Base-by-base conservation (phyloP, 73 alveolate species). In the Tetrahymena borealis region DNA sequence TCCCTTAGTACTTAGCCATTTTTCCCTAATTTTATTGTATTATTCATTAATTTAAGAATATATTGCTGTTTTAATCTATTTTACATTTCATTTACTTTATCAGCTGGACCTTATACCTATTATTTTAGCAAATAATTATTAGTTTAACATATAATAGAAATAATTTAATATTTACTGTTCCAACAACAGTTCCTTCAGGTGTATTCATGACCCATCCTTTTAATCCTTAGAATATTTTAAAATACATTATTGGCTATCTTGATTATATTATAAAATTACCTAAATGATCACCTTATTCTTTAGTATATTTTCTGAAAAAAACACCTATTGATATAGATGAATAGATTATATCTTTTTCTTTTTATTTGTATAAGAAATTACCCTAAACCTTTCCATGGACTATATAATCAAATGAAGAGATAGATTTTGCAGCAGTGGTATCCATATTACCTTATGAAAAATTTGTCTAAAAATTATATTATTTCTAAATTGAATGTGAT, bases 141-240 rank as follows among this genome's bases (percentile, higher is more conserved):
- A 13, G 5, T 60, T 15, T 20, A 60, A 24, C 28, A 24, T 9
- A 7, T 3, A 35, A n/a, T 24, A 20, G 28, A 24, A 60, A 60
- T 9, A 60, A 0, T 18, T 10, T 20, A 39, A 39, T 39, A 39
- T 39, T n/a, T 60, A 60, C 85, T 18, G 38, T 35, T 60, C 85
- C 85, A 15, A 60, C 85, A 5, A 60, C 85, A 20, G 85, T 60
- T 18, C 31, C 31, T n/a, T 60, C 20, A 24, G 85, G 85, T 3
- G 85, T 60, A 60, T 60, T 60, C 85, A 60, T 60, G 28, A 60
- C 85, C 85, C 85, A 60, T 60, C 85, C 85, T 60, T 60, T 60
- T 60, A 60, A 9, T 20, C 85, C 85, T 60, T 24, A 4, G 28
- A 60, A 24, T 60, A 1, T 0, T 13, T 60, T 60, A 9, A 24